Conservation (phyloP, 2,329 filamentous ascomycete genomes). For the Cordyceps tenuipes region DNA sequence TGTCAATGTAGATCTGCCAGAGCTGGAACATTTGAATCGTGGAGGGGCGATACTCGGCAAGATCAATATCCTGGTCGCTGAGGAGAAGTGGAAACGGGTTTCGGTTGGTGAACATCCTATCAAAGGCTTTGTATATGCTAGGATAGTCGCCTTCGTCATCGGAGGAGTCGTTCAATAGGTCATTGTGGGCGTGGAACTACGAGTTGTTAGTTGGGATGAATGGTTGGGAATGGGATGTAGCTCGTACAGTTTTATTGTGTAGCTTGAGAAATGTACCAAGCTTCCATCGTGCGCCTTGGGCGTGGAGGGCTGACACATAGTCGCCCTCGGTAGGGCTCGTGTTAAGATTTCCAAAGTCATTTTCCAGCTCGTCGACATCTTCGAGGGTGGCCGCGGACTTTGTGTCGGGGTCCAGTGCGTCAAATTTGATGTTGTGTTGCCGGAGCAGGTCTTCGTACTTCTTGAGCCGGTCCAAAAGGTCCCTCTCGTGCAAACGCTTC, state of each 20-base stretch:
- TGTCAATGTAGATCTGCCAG: constrained; percentile 63
- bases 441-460: constrained; percentile 59
- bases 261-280: constrained; percentile 23
- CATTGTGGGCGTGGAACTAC: constrained; percentile 43
- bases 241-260: constrained; percentile 1
- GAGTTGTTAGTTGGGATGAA: background rate
- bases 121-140: constrained; percentile 49
- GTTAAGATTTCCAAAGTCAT: constrained; percentile 46
- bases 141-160: constrained; percentile 46
- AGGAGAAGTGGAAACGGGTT: constrained; percentile 52
- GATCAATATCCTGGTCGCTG: constrained; percentile 33
- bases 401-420: constrained; percentile 1
- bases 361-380: constrained; percentile 48
- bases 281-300: background rate
- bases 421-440: constrained; percentile 60
- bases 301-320: constrained; percentile 19
- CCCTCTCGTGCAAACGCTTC: constrained; percentile 60
- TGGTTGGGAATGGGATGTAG: too few species aligned
- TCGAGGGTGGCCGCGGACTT: constrained; percentile 28
- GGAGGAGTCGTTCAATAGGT: constrained; percentile 44
- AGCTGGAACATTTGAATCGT: constrained; percentile 53
- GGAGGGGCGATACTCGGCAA: constrained; percentile 43
- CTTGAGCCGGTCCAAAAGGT: constrained; percentile 59
- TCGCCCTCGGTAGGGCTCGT: constrained; percentile 39
- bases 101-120: constrained; percentile 48